phyloP scores from a whole-genome alignment of 352 stramenopile species.

The Phytophthora uliginosa region DNA sequence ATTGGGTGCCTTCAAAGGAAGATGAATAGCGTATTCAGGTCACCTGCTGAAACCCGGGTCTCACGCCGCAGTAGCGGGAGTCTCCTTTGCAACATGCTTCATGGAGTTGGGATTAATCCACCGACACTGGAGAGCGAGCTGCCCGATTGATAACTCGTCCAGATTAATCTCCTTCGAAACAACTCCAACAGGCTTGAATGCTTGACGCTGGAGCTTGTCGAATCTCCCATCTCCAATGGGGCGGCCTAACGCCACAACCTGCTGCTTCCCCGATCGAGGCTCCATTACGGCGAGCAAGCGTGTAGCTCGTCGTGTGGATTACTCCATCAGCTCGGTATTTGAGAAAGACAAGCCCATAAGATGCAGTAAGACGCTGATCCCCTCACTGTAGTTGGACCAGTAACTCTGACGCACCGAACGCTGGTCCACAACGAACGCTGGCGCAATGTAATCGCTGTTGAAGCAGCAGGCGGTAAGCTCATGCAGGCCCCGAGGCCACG shows the following conservation, averaged over 20 bases:
- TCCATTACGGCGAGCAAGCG: slow-evolving; percentile 18
- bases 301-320: slow-evolving; percentile 12
- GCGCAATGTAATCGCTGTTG: slow-evolving; percentile 10
- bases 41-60: not conserved
- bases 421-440: not conserved
- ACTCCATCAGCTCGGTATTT: slow-evolving; percentile 9
- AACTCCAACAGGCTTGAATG: slow-evolving; percentile 14
- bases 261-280: slow-evolving; percentile 15
- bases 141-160: slow-evolving; percentile 24
- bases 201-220: slow-evolving; percentile 11
- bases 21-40: not conserved
- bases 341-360: slow-evolving; percentile 23
- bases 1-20: slow-evolving; percentile 18
- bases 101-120: slow-evolving; percentile 30
- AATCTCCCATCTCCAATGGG: slow-evolving; percentile 39
- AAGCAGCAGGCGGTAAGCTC: slow-evolving; percentile 17
- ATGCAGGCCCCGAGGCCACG: slow-evolving; percentile 10
- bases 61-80: slow-evolving; percentile 10
- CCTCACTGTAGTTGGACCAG: slow-evolving; percentile 16
- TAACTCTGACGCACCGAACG: slow-evolving; percentile 6
- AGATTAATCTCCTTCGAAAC: slow-evolving; percentile 1
- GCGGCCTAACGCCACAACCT: not conserved
- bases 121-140: slow-evolving; percentile 20
- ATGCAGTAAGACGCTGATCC: slow-evolving; percentile 21
- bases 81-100: slow-evolving; percentile 8